Evolutionary conservation across 306 rosid species (phyloP), one percentile per base, ranked within the genome.

Genomic region (Acacia acuminata): DNA sequence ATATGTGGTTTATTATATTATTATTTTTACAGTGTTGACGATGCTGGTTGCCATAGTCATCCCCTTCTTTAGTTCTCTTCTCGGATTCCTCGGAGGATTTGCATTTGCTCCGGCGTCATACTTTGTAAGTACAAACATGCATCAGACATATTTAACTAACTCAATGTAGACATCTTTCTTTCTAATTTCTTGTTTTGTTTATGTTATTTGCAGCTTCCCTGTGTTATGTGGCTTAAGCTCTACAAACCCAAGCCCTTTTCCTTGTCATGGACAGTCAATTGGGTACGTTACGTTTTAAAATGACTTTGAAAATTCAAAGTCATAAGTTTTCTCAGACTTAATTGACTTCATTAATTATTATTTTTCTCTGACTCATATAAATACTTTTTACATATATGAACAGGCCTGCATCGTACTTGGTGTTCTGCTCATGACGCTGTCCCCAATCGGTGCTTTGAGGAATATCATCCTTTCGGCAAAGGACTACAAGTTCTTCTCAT

Each of bases 11-110:
- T 38, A n/a, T n/a, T 0, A n/a, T n/a, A n/a, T 38, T 38, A 38
- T 38, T 43, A 15, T 6, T 17, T 51, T 75, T 78, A 55, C 89
- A 94, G 98, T 79, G 42, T 12, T 90, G 13, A 91, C 98, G n/a
- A 90, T 90, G 96, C 0, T 88, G 17, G 5, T 92, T 25, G 98
- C 61, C 32, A 90, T 94, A 8, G 84, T 91, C 10, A 6, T 94
- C 42, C 98, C 98, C 2, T 94, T 94, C 90, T 94, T 94, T 9
- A 90, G 97, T 45, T 85, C 93, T 20, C 93, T 94, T 75, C 96
- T 94, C n/a, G 98, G 98, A 84, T 90, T 94, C 85, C 85, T 94
- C 4, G 98, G 96, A 70, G 98, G 98, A 56, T 89, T 94, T 74
- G 98, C 93, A 77, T 91, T 94, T 77, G 94, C 97, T 77, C 98